Conservation (phyloP, 2,329 filamentous ascomycete genomes). For the Colletotrichum spinosum region DNA sequence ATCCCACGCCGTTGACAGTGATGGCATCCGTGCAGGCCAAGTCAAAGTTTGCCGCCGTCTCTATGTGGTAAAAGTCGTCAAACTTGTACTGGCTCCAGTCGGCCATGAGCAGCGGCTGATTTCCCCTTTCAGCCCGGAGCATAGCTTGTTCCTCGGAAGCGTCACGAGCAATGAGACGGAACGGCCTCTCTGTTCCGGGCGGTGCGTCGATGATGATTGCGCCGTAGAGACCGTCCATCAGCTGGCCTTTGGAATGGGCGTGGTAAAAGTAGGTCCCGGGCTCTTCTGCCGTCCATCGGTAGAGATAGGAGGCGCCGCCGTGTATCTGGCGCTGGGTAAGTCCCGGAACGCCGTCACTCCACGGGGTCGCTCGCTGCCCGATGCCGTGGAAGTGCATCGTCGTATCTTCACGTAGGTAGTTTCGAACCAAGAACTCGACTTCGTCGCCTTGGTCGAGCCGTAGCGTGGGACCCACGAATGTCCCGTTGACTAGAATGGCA, state of each 20-base stretch:
- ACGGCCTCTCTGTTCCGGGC: background rate
- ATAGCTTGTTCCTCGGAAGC: background rate
- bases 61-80: constrained; percentile 10
- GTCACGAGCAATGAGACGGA: constrained; percentile 9
- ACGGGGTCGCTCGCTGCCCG: constrained; percentile 44
- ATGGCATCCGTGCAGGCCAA: constrained; percentile 21
- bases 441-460: constrained; percentile 37
- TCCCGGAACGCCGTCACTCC: constrained; percentile 60
- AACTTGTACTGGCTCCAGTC: constrained; percentile 38
- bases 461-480: constrained; percentile 35
- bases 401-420: constrained; percentile 44
- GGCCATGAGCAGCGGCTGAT: constrained; percentile 30
- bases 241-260: constrained; percentile 15
- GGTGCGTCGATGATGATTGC: constrained; percentile 10
- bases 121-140: background rate
- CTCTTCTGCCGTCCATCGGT: constrained; percentile 40
- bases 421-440: constrained; percentile 41
- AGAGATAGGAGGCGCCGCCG: constrained; percentile 49
- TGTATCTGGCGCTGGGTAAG: constrained; percentile 54
- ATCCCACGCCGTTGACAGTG: background rate
- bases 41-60: constrained; percentile 1
- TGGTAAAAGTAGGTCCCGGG: constrained; percentile 35
- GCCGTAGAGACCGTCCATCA: constrained; percentile 36
- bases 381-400: constrained; percentile 46
- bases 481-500: constrained; percentile 29